These are phyloP conservation scores for Daphne laureola DNA, from an alignment of 441 rosid genomes.

Conservation along the genomic window DNA sequence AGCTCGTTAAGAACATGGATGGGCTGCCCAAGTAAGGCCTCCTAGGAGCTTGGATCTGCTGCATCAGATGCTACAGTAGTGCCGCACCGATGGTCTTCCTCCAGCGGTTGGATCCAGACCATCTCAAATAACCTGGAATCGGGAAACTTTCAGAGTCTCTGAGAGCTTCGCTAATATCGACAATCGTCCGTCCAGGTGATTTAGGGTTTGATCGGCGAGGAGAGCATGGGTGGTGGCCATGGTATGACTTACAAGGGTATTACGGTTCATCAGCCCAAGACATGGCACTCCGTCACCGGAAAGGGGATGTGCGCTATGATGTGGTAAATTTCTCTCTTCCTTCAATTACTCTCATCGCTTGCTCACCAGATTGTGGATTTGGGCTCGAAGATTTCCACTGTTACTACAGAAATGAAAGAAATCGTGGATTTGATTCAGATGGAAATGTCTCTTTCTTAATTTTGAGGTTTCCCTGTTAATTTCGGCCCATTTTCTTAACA, in stretches of 20 bases:
- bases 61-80: too few relatives aligned
- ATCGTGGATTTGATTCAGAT: not conserved
- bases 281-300: slow-evolving; percentile 86
- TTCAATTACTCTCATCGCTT: not conserved
- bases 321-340: slow-evolving; percentile 44
- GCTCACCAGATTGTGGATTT: not conserved
- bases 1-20: too few relatives aligned
- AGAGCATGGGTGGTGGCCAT: slow-evolving; percentile 46
- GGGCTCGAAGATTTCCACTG: too few relatives aligned
- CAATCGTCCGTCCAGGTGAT: slow-evolving; percentile 13
- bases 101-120: too few relatives aligned
- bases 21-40: too few relatives aligned
- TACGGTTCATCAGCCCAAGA: slow-evolving; percentile 74
- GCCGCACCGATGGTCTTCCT: too few relatives aligned
- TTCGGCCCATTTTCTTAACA: too few relatives aligned
- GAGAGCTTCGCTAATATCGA: slow-evolving; percentile 14
- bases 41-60: too few relatives aligned
- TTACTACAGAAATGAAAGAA: not conserved
- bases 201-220: slow-evolving; percentile 21
- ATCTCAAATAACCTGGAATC: too few relatives aligned
- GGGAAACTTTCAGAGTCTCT: not conserved
- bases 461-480: too few relatives aligned
- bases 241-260: slow-evolving; percentile 74
- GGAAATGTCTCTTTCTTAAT: not conserved
- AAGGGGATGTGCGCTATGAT: slow-evolving; percentile 90